Conservation (phyloP, 2,329 filamentous ascomycete species). For the Talaromyces verruculosus region DNA sequence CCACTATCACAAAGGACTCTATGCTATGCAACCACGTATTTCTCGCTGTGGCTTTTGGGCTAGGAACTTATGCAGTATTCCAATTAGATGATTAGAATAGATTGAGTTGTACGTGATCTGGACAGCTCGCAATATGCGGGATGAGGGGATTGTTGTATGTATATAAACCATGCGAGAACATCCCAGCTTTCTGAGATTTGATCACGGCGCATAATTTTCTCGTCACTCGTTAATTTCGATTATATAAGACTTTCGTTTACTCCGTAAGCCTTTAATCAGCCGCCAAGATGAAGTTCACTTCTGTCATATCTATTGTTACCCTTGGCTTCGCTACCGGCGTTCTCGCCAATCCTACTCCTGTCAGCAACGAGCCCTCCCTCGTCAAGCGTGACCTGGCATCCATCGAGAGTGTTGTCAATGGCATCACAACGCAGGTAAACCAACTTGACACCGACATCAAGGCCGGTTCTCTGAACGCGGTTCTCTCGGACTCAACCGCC, state of each 20-base stretch:
- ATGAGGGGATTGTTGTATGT: background rate
- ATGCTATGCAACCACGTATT: background rate
- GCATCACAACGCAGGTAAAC: constrained; percentile 25
- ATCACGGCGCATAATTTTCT: background rate
- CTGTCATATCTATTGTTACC: constrained; percentile 25
- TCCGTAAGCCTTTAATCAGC: background rate
- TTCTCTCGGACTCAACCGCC: constrained; percentile 29
- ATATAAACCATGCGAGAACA: background rate
- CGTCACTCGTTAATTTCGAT: background rate
- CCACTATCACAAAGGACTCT: constrained; percentile 7
- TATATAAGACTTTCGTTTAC: background rate
- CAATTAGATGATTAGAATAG: background rate
- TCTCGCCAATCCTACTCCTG: constrained; percentile 28
- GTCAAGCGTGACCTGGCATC: constrained; percentile 25
- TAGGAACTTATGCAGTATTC: background rate
- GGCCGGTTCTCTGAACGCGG: constrained; percentile 26
- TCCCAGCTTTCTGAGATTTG: background rate
- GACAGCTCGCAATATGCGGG: background rate
- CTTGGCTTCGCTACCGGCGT: constrained; percentile 28
- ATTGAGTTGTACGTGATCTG: background rate
- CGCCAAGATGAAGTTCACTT: constrained; percentile 1
- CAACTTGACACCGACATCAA: constrained; percentile 29
- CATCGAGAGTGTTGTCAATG: constrained; percentile 25
- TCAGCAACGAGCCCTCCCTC: constrained; percentile 20
- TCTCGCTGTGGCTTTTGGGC: background rate